phyloP scores from a whole-genome alignment of 1,284 basidiomycete species.

The Wallemia mellicola region DNA sequence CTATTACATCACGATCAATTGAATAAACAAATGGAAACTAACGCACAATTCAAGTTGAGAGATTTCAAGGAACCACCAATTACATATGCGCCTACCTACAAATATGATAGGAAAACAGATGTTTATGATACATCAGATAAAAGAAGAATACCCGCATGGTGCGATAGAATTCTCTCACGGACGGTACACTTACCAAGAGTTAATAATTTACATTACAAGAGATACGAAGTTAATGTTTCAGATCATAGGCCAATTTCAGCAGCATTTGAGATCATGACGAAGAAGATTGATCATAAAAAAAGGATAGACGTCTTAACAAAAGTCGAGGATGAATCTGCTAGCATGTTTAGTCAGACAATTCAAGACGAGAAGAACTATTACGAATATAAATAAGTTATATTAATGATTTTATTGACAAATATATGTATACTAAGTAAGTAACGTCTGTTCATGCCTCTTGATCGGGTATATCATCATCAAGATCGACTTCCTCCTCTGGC shows the following conservation, averaged over 20 bases:
- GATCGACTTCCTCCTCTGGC: background rate
- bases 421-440: too few species aligned
- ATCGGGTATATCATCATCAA: background rate
- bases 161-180: slow-evolving; percentile 73
- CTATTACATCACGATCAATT: slow-evolving; percentile 65
- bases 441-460: too few species aligned
- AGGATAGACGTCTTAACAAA: slow-evolving; percentile 26
- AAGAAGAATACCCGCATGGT: slow-evolving; percentile 71
- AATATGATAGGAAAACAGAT: slow-evolving; percentile 51
- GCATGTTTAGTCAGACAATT: background rate
- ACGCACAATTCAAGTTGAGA: slow-evolving; percentile 57
- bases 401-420: too few species aligned
- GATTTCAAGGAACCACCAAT: slow-evolving; percentile 55
- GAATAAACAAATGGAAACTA: slow-evolving; percentile 51
- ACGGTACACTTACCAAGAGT: slow-evolving; percentile 28
- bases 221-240: slow-evolving; percentile 54
- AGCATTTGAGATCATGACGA: slow-evolving; percentile 37
- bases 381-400: background rate
- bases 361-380: background rate
- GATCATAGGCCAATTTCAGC: slow-evolving; percentile 71
- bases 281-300: slow-evolving; percentile 30
- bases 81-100: slow-evolving; percentile 71
- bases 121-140: slow-evolving; percentile 73
- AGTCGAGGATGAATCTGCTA: slow-evolving; percentile 27
- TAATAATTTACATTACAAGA: slow-evolving; percentile 29